Conservation (phyloP, 768 basidiomycete genomes). For the Megacollybia marginata region DNA sequence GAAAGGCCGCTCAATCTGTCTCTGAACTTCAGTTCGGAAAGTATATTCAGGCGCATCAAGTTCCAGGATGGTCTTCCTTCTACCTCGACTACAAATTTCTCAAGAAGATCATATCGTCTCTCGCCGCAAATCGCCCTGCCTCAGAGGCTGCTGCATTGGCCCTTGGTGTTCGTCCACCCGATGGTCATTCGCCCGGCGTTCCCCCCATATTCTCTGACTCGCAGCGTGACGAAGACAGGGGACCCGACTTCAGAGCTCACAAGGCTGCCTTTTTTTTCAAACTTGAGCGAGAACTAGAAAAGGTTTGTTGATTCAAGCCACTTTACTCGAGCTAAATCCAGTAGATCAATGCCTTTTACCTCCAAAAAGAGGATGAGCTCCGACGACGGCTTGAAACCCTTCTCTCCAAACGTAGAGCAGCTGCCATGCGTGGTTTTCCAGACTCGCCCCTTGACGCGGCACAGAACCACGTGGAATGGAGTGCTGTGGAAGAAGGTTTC, state of each 20-base stretch:
- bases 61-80: slow-evolving; percentile 93
- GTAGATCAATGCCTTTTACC: slow-evolving; percentile 96
- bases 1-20: slow-evolving; percentile 15
- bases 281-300: slow-evolving; percentile 93
- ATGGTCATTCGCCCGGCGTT: slow-evolving; percentile 20
- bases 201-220: slow-evolving; percentile 57
- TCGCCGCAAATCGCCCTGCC: slow-evolving; percentile 82
- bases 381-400: slow-evolving; percentile 88
- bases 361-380: slow-evolving; percentile 94
- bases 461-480: slow-evolving; percentile 82
- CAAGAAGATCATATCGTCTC: slow-evolving; percentile 97
- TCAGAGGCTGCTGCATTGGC: slow-evolving; percentile 87
- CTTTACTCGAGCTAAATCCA: slow-evolving; percentile 1
- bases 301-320: slow-evolving; percentile 42
- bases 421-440: slow-evolving; percentile 66
- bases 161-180: slow-evolving; percentile 61
- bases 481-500: slow-evolving; percentile 94
- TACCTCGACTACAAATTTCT: slow-evolving; percentile 98
- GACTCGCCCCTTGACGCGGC: slow-evolving; percentile 55
- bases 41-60: slow-evolving; percentile 91
- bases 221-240: slow-evolving; percentile 63
- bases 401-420: slow-evolving; percentile 86
- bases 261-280: slow-evolving; percentile 99
- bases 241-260: slow-evolving; percentile 87
- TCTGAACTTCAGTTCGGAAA: slow-evolving; percentile 83